These are phyloP conservation scores for Phialophora tarda DNA, from an alignment of 2,329 filamentous ascomycete genomes.

Conservation along the genomic window DNA sequence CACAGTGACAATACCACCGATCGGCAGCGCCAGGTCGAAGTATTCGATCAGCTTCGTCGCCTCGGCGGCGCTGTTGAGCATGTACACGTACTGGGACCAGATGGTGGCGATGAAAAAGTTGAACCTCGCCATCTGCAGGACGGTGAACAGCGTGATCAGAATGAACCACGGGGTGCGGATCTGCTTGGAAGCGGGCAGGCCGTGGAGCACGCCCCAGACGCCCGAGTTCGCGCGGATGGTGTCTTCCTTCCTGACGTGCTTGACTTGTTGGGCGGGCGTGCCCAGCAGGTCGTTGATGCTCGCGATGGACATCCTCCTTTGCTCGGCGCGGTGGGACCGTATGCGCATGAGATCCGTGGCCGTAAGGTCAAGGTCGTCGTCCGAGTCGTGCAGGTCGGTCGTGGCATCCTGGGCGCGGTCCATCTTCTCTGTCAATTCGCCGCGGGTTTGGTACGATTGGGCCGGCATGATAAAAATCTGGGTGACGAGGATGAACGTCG, in stretches of 20 bases:
- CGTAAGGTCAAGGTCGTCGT: constrained; percentile 57
- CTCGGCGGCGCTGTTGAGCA: constrained; percentile 66
- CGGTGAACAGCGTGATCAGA: constrained; percentile 77
- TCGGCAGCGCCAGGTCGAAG: constrained; percentile 80
- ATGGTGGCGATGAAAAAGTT: constrained; percentile 90
- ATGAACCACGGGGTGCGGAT: constrained; percentile 83
- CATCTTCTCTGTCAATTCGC: constrained; percentile 74
- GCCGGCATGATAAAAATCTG: constrained; percentile 61
- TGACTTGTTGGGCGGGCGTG: constrained; percentile 62
- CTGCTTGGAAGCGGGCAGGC: constrained; percentile 70
- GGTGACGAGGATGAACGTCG: constrained; percentile 65
- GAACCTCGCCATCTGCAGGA: constrained; percentile 75
- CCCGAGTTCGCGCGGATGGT: constrained; percentile 72
- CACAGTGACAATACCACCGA: constrained; percentile 79
- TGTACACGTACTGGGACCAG: constrained; percentile 76
- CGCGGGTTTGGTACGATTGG: constrained; percentile 77
- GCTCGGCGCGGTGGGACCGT: constrained; percentile 62
- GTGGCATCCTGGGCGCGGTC: constrained; percentile 55
- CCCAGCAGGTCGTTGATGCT: constrained; percentile 76
- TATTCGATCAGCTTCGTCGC: constrained; percentile 78
- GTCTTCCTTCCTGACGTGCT: constrained; percentile 67
- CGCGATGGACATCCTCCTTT: constrained; percentile 66
- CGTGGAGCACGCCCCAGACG: constrained; percentile 85
- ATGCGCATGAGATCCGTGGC: constrained; percentile 53
- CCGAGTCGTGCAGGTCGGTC: constrained; percentile 53